A percentile compares a stretch with the other conserved stretches of the same genome.
phyloP scores from a whole-genome alignment of 257 asterid genomes.

The Asclepias syriaca region DNA sequence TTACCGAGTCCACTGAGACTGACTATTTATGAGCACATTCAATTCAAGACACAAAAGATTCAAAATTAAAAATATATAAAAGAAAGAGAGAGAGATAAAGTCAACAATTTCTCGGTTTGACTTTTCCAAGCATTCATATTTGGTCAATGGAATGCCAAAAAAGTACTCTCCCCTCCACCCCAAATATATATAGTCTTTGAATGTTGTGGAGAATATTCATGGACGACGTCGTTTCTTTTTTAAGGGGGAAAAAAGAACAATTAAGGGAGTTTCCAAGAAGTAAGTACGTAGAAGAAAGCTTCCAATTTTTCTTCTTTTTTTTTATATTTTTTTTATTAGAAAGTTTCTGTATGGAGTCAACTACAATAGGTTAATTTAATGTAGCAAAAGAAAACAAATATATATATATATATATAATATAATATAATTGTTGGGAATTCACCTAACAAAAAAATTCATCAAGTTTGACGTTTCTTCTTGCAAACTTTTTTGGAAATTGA shows the following conservation, averaged over 20 bases:
- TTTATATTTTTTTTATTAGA: background rate
- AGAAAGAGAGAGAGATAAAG: background rate
- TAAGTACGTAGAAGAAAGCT: background rate
- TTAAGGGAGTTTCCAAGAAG: background rate
- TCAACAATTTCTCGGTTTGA: background rate
- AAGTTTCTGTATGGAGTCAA: background rate
- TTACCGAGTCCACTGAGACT: background rate
- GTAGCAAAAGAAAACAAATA: background rate
- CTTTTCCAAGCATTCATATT: background rate
- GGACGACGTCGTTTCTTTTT: background rate
- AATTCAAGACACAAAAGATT: background rate
- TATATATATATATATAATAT: no score
- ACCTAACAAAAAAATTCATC: background rate
- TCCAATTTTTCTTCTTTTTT: no score
- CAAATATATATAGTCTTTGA: no score
- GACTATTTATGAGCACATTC: background rate
- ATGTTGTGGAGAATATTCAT: background rate
- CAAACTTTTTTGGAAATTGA: background rate
- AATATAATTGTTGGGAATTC: background rate
- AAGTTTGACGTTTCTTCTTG: background rate
- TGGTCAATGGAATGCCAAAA: background rate
- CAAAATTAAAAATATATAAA: no score
- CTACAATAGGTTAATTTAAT: background rate
- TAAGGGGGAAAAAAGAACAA: background rate
- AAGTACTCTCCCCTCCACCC: background rate